A percentile compares a stretch with the other conserved stretches of the same genome.
phyloP scores from a whole-genome alignment of 2,329 filamentous ascomycete species.

The Apiospora rasikravindrae region DNA sequence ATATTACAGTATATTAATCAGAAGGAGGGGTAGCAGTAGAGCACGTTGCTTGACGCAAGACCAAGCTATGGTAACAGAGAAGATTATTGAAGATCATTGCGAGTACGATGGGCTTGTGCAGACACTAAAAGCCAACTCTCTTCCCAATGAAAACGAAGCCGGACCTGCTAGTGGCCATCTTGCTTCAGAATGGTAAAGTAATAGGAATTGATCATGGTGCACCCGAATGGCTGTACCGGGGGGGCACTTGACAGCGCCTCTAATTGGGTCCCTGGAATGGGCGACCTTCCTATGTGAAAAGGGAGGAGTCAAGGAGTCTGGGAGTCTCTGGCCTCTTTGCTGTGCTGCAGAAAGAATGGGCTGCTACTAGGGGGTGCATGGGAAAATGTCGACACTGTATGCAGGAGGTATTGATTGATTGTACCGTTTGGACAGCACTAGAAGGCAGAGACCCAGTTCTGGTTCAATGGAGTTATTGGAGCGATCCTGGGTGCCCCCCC shows the following conservation, averaged over 20 bases:
- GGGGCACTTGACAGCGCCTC: slow-evolving; percentile 1
- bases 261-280: slow-evolving; percentile 3
- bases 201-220: background rate
- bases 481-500: slow-evolving; percentile 15
- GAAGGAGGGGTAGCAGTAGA: background rate
- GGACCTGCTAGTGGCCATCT: slow-evolving; percentile 11
- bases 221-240: background rate
- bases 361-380: background rate
- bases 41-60: slow-evolving; percentile 8
- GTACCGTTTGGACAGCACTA: background rate
- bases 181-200: slow-evolving; percentile 13
- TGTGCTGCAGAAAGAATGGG: background rate
- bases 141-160: background rate
- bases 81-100: slow-evolving; percentile 8
- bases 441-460: slow-evolving; percentile 1
- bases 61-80: background rate
- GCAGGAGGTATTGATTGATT: slow-evolving; percentile 13
- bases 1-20: background rate
- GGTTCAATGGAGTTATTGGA: slow-evolving; percentile 14
- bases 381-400: background rate
- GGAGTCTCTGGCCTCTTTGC: background rate
- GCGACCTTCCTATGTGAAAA: slow-evolving; percentile 8
- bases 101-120: background rate
- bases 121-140: background rate
- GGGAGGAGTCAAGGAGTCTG: background rate